Base-by-base conservation (phyloP, 257 asterid species). In the Scutellaria baicalensis region DNA sequence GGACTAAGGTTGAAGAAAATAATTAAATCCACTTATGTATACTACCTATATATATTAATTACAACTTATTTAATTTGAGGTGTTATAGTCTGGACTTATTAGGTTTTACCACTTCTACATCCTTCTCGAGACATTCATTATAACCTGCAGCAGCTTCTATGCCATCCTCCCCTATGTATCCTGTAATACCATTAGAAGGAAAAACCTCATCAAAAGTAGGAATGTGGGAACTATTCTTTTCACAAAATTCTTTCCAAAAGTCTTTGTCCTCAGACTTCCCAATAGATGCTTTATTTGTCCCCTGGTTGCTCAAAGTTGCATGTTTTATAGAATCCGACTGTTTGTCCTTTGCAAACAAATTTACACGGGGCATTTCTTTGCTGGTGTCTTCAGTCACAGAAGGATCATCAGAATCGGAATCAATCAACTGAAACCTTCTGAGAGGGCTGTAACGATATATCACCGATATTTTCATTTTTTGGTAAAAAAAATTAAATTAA, bases 401-500 rank as follows among this genome's bases (percentile, higher is more conserved):
- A 73, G 86, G 85, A 72, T 88, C 92, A 72, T 89, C 98, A 40
- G 85, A 87, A 77, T 88, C 96, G 51, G 96, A 92, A 79, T 87
- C 92, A 47, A 94, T 85, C 84, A 94, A 72, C 82, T 88, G 97
- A 81, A 89, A 94, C 82, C 73, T 89, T 83, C 97, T 88, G 56
- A 89, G 77, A 70, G 99, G 99, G 78, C 97, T 94, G n/a, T n/a
- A n/a, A n/a, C n/a, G n/a, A n/a, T n/a, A n/a, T n/a, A n/a, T n/a
- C n/a, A n/a, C n/a, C n/a, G n/a, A n/a, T n/a, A n/a, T n/a, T n/a
- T n/a, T n/a, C n/a, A n/a, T n/a, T n/a, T n/a, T n/a, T n/a, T n/a
- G n/a, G n/a, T n/a, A n/a, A n/a, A n/a, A n/a, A n/a, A n/a, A n/a
- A n/a, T n/a, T n/a, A n/a, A n/a, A n/a, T n/a, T n/a, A n/a, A n/a